phyloP scores from a whole-genome alignment of 257 asterid genomes.

The Salvia miltiorrhiza region DNA sequence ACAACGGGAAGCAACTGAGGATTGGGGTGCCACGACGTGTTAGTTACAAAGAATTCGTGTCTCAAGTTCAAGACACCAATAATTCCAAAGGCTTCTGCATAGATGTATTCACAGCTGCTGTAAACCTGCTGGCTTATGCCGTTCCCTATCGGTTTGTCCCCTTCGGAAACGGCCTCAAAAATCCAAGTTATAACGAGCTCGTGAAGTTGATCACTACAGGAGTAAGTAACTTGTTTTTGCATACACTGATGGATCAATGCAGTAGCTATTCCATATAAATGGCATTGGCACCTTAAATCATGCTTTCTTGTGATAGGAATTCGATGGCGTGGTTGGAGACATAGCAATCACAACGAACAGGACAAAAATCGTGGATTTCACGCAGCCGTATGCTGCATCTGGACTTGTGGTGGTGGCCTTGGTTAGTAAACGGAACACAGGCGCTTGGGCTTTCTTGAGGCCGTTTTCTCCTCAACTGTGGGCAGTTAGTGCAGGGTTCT shows the following conservation, averaged over 20 bases:
- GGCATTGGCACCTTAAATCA: constrained; percentile 10
- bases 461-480: constrained; percentile 58
- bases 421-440: constrained; percentile 42
- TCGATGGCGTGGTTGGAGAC: constrained; percentile 63
- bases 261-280: not conserved
- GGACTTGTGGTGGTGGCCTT: constrained; percentile 77
- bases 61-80: constrained; percentile 63
- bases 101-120: constrained; percentile 87
- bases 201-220: constrained; percentile 63
- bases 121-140: constrained; percentile 76
- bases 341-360: constrained; percentile 51
- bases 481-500: constrained; percentile 55
- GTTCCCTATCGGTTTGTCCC: constrained; percentile 81
- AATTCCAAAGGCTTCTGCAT: constrained; percentile 78
- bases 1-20: constrained; percentile 67
- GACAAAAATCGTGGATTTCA: constrained; percentile 57
- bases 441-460: constrained; percentile 69
- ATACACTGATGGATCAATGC: no score
- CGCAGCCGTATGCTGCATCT: constrained; percentile 64
- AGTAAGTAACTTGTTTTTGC: constrained; percentile 47
- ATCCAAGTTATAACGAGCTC: constrained; percentile 66
- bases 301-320: constrained; percentile 31
- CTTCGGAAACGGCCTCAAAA: constrained; percentile 71
- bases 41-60: constrained; percentile 69
- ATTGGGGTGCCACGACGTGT: constrained; percentile 86